Evolutionary conservation across 768 basidiomycete species (phyloP).

Genomic region (Rhodotorula taiwanensis): DNA sequence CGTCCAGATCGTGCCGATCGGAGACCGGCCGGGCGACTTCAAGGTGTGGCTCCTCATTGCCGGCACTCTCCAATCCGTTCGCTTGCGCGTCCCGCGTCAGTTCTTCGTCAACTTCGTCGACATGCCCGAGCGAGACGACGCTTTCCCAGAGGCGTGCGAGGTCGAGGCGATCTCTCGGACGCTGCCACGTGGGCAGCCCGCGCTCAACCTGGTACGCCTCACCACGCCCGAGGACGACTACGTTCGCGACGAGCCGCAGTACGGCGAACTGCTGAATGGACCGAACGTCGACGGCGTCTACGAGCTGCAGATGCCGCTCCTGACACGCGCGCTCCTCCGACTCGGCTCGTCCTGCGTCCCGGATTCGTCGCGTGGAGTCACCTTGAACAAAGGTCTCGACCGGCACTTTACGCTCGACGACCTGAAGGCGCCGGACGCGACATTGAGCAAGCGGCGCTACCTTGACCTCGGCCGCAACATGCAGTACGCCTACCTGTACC

Average conservation of each 20-base stretch:
- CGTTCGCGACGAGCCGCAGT: conserved; percentile 77
- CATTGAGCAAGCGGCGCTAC: conserved; percentile 58
- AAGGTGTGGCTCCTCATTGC: conserved; percentile 81
- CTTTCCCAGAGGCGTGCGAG: conserved; percentile 52
- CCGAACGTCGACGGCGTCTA: conserved; percentile 92
- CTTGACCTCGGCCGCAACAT: conserved; percentile 62
- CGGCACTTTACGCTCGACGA: conserved; percentile 76
- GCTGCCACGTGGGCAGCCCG: conserved; percentile 70
- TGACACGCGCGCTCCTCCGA: conserved; percentile 69
- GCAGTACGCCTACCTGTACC: conserved; percentile 82
- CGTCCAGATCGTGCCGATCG: conserved; percentile 59
- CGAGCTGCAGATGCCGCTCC: conserved; percentile 83
- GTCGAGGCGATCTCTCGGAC: conserved; percentile 64
- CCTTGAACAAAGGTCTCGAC: conserved; percentile 73
- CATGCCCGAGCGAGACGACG: conserved; percentile 55
- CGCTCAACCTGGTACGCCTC: conserved; percentile 73
- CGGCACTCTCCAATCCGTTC: conserved; percentile 66
- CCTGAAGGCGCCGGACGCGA: conserved; percentile 57
- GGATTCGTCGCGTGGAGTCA: conserved; percentile 56
- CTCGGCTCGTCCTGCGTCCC: conserved; percentile 76
- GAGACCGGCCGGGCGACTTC: conserved; percentile 61
- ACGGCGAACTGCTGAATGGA: conserved; percentile 84
- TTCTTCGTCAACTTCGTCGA: conserved; percentile 88
- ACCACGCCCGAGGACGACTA: conserved; percentile 76
- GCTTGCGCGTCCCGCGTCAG: conserved; percentile 77